These are phyloP conservation scores for Jasminum sambac DNA, from an alignment of 257 asterid genomes.

Conservation along the genomic window DNA sequence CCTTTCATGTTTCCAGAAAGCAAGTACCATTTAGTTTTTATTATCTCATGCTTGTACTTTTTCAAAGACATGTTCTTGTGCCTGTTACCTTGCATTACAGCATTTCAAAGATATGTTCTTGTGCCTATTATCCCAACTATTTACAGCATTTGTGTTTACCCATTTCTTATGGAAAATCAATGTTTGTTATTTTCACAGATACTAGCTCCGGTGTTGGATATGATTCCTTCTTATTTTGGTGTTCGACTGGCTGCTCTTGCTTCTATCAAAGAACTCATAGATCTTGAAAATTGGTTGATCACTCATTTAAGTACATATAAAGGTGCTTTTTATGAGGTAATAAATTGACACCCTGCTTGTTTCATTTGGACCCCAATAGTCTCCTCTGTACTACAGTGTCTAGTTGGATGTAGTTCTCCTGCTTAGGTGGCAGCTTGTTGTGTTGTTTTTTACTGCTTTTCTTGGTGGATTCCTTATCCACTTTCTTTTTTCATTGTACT, in stretches of 20 bases:
- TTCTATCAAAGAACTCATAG: slow-evolving; percentile 71
- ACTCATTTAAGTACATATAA: slow-evolving; percentile 51
- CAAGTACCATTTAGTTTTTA: background rate
- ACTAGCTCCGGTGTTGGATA: slow-evolving; percentile 65
- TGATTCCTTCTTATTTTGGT: slow-evolving; percentile 71
- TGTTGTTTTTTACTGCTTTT: too few species aligned
- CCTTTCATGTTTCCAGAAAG: background rate
- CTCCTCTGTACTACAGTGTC: too few species aligned
- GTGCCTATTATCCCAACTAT: background rate
- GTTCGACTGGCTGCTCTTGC: slow-evolving; percentile 87
- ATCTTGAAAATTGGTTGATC: slow-evolving; percentile 85
- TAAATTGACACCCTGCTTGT: slow-evolving; percentile 8
- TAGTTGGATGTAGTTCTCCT: too few species aligned
- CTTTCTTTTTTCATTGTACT: too few species aligned
- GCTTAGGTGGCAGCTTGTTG: too few species aligned
- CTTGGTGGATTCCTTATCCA: too few species aligned
- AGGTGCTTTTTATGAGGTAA: slow-evolving; percentile 81
- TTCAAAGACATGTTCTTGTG: background rate
- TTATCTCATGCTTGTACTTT: background rate
- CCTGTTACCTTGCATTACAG: background rate
- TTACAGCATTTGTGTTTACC: background rate
- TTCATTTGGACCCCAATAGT: too few species aligned
- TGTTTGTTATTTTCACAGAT: slow-evolving; percentile 48
- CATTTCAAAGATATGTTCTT: background rate
- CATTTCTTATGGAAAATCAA: slow-evolving; percentile 3